Evolutionary conservation across 176 grass and related monocot species (phyloP), one percentile per base, ranked within the genome.

Genomic region (Paspalum vaginatum): DNA sequence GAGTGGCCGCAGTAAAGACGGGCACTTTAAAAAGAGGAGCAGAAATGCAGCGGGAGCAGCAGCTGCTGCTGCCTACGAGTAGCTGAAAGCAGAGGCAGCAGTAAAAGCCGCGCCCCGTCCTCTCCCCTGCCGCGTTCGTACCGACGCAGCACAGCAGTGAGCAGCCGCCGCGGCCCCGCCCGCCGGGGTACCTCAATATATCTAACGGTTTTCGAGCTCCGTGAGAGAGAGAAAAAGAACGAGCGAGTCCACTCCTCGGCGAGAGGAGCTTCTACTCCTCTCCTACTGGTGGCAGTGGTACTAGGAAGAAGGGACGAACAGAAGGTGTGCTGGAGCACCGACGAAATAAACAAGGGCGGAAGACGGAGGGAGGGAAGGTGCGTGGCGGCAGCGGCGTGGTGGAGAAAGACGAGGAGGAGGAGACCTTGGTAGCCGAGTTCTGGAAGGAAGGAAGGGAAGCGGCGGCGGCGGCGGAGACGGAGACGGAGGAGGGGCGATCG

Each of bases 131-230:
- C 72, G 49, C 73, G 58, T 7, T 51, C 61, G 68, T 74, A 86
- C 76, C 14, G 24, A 39, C 43, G 49, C 50, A 12, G 65, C 17
- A 32, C 32, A 32, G 32, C 32, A 32, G 32, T 32, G 32, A 0
- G 54, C 25, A 13, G 46, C 55, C 0, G 46, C 65, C 17, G 60
- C 61, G 32, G 26, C 75, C 57, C 69, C 24, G 37, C 47, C 56
- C 54, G 71, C 63, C 82, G 57, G 26, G 8, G 11, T 48, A 14
- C 16, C 13, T 7, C n/a, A n/a, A n/a, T n/a, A n/a, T n/a, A n/a
- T n/a, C 18, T 88, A 89, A 86, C 88, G 88, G 88, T 89, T 89
- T 89, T 89, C 83, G 88, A 89, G 58, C 59, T 78, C 24, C 7
- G 79, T 62, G 72, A 75, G 7, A 7, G 46, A 17, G 26, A 25